Conservation (phyloP, 1,284 basidiomycete species). For the Ceratorhiza oryzae-sativae region DNA sequence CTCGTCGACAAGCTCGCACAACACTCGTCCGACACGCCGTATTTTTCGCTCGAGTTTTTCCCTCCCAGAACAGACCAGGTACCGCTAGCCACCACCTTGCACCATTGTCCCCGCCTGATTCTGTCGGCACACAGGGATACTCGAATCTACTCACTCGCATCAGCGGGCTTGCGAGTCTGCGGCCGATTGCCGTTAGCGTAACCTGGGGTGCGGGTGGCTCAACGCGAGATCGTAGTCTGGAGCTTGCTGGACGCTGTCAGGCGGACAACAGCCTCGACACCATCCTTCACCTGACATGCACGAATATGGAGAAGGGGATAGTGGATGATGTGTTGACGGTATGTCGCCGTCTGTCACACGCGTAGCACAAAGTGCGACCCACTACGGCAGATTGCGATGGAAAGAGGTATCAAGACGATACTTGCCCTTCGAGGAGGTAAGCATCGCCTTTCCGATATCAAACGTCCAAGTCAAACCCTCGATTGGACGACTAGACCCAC, state of each 20-base stretch:
- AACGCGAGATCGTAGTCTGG: conserved; percentile 87
- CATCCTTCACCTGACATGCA: conserved; percentile 95
- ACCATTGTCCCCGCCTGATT: background rate
- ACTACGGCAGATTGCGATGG: conserved; percentile 74
- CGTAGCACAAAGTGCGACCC: background rate
- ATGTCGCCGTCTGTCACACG: conserved; percentile 43
- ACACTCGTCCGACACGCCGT: conserved; percentile 60
- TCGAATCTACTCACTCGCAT: conserved; percentile 86
- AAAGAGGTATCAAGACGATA: conserved; percentile 86
- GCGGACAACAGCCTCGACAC: conserved; percentile 79
- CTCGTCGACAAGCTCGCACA: conserved; percentile 67
- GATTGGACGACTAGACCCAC: conserved; percentile 72
- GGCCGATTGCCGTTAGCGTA: conserved; percentile 83
- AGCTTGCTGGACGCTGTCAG: conserved; percentile 79
- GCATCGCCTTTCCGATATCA: conserved; percentile 40
- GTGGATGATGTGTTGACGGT: conserved; percentile 87
- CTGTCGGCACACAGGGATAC: conserved; percentile 64
- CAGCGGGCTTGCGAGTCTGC: conserved; percentile 69
- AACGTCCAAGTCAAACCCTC: background rate
- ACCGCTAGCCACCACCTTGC: background rate
- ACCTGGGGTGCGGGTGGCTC: conserved; percentile 98
- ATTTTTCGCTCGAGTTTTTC: conserved; percentile 94
- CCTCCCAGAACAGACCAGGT: conserved; percentile 92
- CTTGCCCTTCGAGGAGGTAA: conserved; percentile 89
- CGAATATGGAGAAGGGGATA: conserved; percentile 91